phyloP scores from a whole-genome alignment of 192 early-diverging fungal species.

The Chytriomyces confervae region DNA sequence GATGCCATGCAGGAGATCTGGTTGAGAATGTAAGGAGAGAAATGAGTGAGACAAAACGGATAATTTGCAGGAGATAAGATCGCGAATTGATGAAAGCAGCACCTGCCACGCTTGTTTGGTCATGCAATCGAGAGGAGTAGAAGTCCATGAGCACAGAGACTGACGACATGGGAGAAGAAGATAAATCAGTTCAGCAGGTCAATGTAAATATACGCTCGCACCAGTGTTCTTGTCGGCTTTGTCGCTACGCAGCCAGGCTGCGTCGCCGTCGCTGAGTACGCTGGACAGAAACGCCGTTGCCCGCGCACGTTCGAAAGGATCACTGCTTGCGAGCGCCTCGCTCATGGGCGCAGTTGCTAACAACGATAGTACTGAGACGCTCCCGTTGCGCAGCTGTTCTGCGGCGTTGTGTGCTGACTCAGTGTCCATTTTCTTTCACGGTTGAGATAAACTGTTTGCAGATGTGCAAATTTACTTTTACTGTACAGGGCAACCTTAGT shows the following conservation, averaged over 20 bases:
- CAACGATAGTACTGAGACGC: too few relatives aligned
- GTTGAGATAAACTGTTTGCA: too few relatives aligned
- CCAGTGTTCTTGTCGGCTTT: not conserved
- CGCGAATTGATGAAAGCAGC: not conserved
- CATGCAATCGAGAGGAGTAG: constrained; percentile 8
- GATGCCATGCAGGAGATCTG: constrained; percentile 48
- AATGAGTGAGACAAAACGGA: not conserved
- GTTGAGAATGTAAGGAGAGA: constrained; percentile 34
- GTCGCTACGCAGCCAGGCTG: not conserved
- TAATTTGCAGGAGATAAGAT: not conserved
- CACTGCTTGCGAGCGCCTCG: constrained; percentile 76
- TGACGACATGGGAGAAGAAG: constrained; percentile 55
- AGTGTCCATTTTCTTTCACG: too few relatives aligned
- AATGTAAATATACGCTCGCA: not conserved
- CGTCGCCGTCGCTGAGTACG: constrained; percentile 17
- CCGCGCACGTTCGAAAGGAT: constrained; percentile 84
- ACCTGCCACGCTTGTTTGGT: constrained; percentile 13
- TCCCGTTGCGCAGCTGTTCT: too few relatives aligned
- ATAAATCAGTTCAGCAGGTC: constrained; percentile 60
- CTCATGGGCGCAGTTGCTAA: constrained; percentile 48
- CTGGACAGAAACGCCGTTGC: constrained; percentile 53
- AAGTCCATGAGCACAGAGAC: constrained; percentile 43
- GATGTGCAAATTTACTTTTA: too few relatives aligned
- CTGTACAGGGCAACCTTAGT: too few relatives aligned
- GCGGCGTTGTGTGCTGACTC: too few relatives aligned